Evolutionary conservation across 345 rosid species (phyloP), one percentile per base, ranked within the genome.

Genomic region (Melastoma malabathricum): DNA sequence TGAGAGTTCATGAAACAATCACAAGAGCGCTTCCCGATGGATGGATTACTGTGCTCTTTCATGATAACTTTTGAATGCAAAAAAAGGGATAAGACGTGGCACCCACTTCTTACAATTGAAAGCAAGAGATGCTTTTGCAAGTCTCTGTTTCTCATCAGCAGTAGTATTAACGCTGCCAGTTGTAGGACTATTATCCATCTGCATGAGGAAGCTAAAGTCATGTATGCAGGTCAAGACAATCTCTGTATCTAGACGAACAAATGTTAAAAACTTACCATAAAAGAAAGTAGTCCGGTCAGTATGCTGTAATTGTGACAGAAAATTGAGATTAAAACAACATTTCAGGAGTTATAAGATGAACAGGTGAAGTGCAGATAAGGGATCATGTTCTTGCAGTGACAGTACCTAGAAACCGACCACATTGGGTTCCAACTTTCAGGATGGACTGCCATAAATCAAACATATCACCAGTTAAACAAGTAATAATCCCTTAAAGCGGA

Each of bases 381-480:
- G 29, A 59, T 38, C 46, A 12, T 59, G 29, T 60, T 55, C 41
- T 46, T 12, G 12, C 41, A 9, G 12, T 34, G 41, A 17, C 41
- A 54, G 17, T 77, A 92, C 97, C 98, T 92, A 49, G 97, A 84
- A 31, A 83, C 95, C 56, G 98, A 92, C 98, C 98, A 92, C 97
- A 92, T 92, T 3, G 98, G 98, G 55, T 87, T 92, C 98, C 98
- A 92, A 74, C 86, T 88, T 77, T 92, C 97, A n/a, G 97, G 98
- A 70, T 92, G 98, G 76, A 84, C 98, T 92, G 75, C 43, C 72
- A 64, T 7, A 17, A 18, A 15, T 31, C 1, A 38, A 44, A 44
- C 7, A 10, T 52, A 52, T n/a, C 41, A 34, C 15, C 18, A 23
- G 18, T 52, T 29, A 34, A 17, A 52, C 14, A 52, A 18, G 18